Evolutionary conservation across 1,284 basidiomycete species (phyloP).

Genomic region (Boletus semigastroideus): DNA sequence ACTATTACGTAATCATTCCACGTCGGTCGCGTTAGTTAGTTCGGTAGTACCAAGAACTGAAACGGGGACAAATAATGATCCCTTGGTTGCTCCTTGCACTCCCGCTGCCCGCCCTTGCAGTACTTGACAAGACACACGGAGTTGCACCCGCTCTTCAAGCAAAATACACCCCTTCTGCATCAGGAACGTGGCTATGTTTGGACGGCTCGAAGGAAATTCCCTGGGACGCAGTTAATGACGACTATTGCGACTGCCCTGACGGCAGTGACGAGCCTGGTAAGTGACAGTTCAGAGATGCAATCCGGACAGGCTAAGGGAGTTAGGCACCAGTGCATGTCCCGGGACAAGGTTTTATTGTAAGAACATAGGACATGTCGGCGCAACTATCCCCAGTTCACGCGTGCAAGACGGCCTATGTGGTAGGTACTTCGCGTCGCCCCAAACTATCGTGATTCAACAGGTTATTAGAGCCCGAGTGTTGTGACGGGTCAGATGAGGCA

Average conservation of each 20-base stretch:
- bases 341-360: constrained; percentile 81
- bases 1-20: constrained; percentile 21
- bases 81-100: constrained; percentile 44
- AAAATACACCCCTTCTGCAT: constrained; percentile 46
- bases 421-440: constrained; percentile 40
- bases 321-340: constrained; percentile 87
- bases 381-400: constrained; percentile 73
- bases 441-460: constrained; percentile 3
- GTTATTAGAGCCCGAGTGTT: constrained; percentile 84
- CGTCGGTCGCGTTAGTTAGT: not conserved
- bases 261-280: constrained; percentile 91
- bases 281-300: constrained; percentile 2
- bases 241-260: constrained; percentile 93
- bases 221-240: constrained; percentile 86
- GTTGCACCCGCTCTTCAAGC: constrained; percentile 46
- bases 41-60: not conserved
- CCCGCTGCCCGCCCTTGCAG: constrained; percentile 39
- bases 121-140: constrained; percentile 47
- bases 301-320: constrained; percentile 7
- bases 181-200: constrained; percentile 66
- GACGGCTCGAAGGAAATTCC: constrained; percentile 72
- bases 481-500: constrained; percentile 95
- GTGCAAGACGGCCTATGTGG: constrained; percentile 97
- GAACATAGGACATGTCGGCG: constrained; percentile 88
- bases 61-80: constrained; percentile 43